phyloP scores from a whole-genome alignment of 2,329 filamentous ascomycete genomes.

The Fusarium dlaminii region DNA sequence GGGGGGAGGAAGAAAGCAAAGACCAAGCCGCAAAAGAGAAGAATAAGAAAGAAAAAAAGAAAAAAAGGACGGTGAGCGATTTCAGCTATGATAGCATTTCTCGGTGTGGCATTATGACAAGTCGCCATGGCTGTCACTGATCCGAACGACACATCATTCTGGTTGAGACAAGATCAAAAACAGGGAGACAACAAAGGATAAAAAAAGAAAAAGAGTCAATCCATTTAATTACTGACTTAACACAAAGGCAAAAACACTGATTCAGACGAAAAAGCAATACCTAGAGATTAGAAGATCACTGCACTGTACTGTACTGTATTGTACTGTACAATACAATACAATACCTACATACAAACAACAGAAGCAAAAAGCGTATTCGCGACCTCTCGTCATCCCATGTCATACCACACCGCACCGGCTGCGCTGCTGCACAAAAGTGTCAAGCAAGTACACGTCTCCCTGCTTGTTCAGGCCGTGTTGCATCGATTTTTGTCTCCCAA shows the following conservation, averaged over 20 bases:
- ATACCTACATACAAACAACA: not conserved
- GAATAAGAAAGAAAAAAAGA: not conserved
- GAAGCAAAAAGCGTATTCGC: conserved; percentile 18
- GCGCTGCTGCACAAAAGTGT: conserved; percentile 36
- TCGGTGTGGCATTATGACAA: conserved; percentile 37
- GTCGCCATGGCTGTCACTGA: conserved; percentile 17
- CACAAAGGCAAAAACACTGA: conserved; percentile 22
- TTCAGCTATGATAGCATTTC: conserved; percentile 29
- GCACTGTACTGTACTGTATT: not conserved
- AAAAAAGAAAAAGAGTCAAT: not conserved
- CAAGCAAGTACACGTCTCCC: conserved; percentile 32
- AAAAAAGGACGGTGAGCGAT: conserved; percentile 33
- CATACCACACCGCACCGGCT: conserved; percentile 37
- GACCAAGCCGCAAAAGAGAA: not conserved
- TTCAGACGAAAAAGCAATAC: conserved; percentile 31
- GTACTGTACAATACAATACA: not conserved
- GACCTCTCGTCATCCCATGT: conserved; percentile 40
- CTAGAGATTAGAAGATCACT: not conserved
- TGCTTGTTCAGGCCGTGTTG: conserved; percentile 32
- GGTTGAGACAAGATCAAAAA: conserved; percentile 30
- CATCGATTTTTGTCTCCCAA: conserved; percentile 17
- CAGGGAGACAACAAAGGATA: conserved; percentile 18
- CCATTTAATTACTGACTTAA: not conserved
- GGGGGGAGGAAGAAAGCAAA: conserved; percentile 20
- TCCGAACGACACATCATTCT: conserved; percentile 31